Evolutionary conservation across 768 basidiomycete species (phyloP).

Genomic region (Trametes elegans): DNA sequence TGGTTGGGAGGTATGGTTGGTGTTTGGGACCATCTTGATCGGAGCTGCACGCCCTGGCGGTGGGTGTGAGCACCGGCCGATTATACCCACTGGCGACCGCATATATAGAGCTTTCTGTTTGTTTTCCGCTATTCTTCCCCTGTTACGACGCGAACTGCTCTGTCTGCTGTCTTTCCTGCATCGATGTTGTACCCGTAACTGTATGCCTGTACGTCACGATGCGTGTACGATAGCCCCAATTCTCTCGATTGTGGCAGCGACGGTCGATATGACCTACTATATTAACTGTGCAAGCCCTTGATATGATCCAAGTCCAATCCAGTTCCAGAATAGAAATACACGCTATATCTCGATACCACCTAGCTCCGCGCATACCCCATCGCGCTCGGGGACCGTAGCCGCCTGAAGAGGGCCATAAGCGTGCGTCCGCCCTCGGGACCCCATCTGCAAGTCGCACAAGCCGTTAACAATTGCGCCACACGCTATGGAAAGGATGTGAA

Average conservation of each 20-base stretch:
- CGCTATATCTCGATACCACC: background rate
- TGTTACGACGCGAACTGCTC: no score
- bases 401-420: constrained; percentile 61
- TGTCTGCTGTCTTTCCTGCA: no score
- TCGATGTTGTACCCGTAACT: background rate
- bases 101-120: no score
- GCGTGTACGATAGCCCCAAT: background rate
- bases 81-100: no score
- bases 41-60: background rate
- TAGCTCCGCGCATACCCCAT: constrained; percentile 22
- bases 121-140: no score
- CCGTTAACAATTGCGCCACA: constrained; percentile 6
- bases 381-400: constrained; percentile 56
- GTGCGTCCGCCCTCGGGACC: constrained; percentile 70
- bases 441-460: constrained; percentile 45
- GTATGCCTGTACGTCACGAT: no score
- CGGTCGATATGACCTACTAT: no score
- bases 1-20: constrained; percentile 20
- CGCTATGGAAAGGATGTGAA: background rate
- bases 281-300: no score
- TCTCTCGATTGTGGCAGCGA: background rate
- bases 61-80: no score
- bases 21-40: constrained; percentile 14
- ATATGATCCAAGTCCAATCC: no score
- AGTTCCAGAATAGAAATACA: background rate